These are phyloP conservation scores for Pleurotus ostreatus DNA, from an alignment of 768 basidiomycete genomes.

Conservation along the genomic window DNA sequence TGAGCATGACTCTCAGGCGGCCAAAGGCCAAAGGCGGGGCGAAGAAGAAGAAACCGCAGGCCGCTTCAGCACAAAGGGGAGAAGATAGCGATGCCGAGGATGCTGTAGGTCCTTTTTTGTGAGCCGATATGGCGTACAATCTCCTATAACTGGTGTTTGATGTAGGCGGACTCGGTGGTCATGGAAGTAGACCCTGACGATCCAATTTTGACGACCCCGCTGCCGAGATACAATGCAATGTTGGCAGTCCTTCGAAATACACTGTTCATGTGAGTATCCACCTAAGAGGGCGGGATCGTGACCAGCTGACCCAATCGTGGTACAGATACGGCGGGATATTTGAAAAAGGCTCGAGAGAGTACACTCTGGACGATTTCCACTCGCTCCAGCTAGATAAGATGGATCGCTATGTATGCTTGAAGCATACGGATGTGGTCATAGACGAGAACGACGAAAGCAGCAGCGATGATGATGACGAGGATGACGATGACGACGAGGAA, in stretches of 20 bases:
- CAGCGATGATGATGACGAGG: conserved; percentile 59
- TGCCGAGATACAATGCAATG: conserved; percentile 86
- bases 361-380: conserved; percentile 88
- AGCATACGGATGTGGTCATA: conserved; percentile 58
- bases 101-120: background rate
- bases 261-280: conserved; percentile 67
- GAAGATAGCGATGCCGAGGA: conserved; percentile 17
- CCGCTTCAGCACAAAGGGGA: conserved; percentile 10
- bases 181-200: conserved; percentile 51
- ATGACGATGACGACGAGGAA: conserved; percentile 54
- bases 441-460: conserved; percentile 58
- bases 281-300: too few species aligned
- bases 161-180: background rate
- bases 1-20: conserved; percentile 71
- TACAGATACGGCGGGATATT: conserved; percentile 84
- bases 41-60: conserved; percentile 38
- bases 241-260: conserved; percentile 80
- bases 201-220: conserved; percentile 58
- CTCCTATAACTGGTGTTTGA: background rate
- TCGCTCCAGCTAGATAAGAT: conserved; percentile 79
- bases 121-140: background rate
- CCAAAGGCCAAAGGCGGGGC: conserved; percentile 50
- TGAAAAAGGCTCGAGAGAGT: conserved; percentile 79
- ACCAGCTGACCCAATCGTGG: too few species aligned
- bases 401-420: conserved; percentile 73